Percentiles rank a stretch among this genome's conserved stretches.
Conservation (phyloP, 2,329 filamentous ascomycete species). For the Sclerotiophoma versabilis region DNA sequence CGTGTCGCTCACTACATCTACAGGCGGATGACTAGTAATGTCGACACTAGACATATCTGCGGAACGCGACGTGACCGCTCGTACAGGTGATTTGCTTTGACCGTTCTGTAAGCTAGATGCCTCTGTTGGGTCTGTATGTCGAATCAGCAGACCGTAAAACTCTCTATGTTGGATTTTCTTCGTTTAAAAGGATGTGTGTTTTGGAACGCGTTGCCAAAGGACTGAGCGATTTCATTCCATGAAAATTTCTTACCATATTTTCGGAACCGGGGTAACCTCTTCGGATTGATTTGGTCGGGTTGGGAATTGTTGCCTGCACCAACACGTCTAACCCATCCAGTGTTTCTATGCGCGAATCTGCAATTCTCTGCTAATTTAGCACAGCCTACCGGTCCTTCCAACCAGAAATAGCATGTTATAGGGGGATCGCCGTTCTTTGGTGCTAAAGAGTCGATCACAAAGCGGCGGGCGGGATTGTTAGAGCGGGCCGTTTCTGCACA, state of each 20-base stretch:
- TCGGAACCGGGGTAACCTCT: not conserved
- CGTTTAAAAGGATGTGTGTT: too few relatives aligned
- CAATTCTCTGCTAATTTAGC: not conserved
- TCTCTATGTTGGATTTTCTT: too few relatives aligned
- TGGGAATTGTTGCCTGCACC: not conserved
- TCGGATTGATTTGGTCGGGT: not conserved
- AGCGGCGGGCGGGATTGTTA: too few relatives aligned
- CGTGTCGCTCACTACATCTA: not conserved
- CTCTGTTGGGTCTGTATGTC: not conserved
- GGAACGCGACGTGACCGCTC: not conserved
- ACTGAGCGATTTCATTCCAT: too few relatives aligned
- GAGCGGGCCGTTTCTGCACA: too few relatives aligned
- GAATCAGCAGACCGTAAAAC: not conserved
- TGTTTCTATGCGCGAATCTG: slow-evolving; percentile 4
- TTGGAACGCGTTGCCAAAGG: too few relatives aligned
- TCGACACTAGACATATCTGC: not conserved
- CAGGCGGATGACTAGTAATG: not conserved
- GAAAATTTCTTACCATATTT: not conserved
- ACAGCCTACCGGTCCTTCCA: not conserved
- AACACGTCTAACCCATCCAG: not conserved
- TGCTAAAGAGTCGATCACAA: too few relatives aligned
- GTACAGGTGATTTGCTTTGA: not conserved
- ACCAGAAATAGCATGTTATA: slow-evolving; percentile 4
- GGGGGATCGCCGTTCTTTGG: not conserved
- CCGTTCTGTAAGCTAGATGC: not conserved